Conservation (phyloP, 108 stramenopile genomes). For the Cylindrotheca closterium region DNA sequence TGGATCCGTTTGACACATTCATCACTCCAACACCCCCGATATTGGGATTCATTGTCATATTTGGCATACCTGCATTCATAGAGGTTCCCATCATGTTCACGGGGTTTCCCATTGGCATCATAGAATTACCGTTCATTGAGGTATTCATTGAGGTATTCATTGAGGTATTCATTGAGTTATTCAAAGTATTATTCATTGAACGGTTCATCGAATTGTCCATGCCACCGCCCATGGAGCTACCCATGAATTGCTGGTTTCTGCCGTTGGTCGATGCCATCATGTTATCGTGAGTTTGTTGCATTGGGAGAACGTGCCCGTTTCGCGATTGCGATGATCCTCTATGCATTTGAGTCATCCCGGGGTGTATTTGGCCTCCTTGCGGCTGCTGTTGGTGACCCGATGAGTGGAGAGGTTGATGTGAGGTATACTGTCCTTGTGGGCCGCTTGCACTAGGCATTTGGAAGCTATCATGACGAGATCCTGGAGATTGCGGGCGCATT, state of each 20-base stretch:
- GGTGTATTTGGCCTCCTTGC: conserved; percentile 33
- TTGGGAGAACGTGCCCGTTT: conserved; percentile 29
- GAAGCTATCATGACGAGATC: conserved; percentile 27
- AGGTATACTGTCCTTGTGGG: conserved; percentile 28
- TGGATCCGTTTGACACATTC: conserved; percentile 17
- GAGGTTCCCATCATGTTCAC: conserved; percentile 24
- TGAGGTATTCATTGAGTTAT: no score
- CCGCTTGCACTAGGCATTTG: conserved; percentile 31
- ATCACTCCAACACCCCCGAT: background rate
- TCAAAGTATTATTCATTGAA: conserved; percentile 16
- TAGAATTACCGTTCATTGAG: no score
- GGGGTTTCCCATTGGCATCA: conserved; percentile 12
- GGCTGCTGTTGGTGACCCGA: conserved; percentile 33
- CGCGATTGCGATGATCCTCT: conserved; percentile 30
- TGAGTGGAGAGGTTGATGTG: conserved; percentile 47
- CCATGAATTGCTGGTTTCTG: conserved; percentile 34
- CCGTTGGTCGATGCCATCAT: conserved; percentile 30
- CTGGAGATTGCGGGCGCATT: conserved; percentile 42
- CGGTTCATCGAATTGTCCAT: conserved; percentile 35
- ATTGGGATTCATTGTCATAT: conserved; percentile 4
- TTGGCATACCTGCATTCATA: conserved; percentile 20
- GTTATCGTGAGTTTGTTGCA: conserved; percentile 33
- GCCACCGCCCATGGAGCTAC: conserved; percentile 21
- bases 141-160: conserved; percentile 10
- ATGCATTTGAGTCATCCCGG: conserved; percentile 53